phyloP scores from a whole-genome alignment of 257 asterid genomes.

The Plantago major region DNA sequence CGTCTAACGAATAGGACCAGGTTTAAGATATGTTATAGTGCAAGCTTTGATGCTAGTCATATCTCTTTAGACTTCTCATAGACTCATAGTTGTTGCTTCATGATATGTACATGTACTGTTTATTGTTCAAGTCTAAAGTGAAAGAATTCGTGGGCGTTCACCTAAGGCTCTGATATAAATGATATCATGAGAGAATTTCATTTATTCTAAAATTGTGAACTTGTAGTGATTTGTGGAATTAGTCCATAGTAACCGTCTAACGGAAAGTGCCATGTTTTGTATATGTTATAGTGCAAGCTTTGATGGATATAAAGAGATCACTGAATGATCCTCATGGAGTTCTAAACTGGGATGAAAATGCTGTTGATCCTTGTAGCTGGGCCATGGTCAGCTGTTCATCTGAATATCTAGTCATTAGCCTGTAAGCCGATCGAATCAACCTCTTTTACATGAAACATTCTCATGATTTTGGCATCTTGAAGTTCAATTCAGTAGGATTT shows the following conservation, averaged over 20 bases:
- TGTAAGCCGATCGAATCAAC: constrained; percentile 42
- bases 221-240: no score
- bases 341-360: constrained; percentile 69
- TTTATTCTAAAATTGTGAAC: no score
- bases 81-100: no score
- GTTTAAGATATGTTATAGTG: constrained; percentile 30
- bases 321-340: constrained; percentile 67
- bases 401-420: constrained; percentile 45
- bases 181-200: no score
- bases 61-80: no score
- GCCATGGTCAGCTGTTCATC: constrained; percentile 65
- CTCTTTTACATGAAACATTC: background rate
- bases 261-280: background rate
- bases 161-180: no score
- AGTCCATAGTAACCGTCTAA: no score
- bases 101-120: no score
- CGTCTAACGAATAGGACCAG: no score
- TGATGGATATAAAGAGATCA: constrained; percentile 70
- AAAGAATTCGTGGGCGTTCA: no score
- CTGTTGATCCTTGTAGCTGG: constrained; percentile 98
- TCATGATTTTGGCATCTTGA: background rate
- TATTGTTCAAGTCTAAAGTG: no score
- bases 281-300: constrained; percentile 52
- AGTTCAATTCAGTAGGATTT: constrained; percentile 12
- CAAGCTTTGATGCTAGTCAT: constrained; percentile 27